phyloP scores from a whole-genome alignment of 495 filamentous ascomycete species.

The Hyaloscypha variabilis region DNA sequence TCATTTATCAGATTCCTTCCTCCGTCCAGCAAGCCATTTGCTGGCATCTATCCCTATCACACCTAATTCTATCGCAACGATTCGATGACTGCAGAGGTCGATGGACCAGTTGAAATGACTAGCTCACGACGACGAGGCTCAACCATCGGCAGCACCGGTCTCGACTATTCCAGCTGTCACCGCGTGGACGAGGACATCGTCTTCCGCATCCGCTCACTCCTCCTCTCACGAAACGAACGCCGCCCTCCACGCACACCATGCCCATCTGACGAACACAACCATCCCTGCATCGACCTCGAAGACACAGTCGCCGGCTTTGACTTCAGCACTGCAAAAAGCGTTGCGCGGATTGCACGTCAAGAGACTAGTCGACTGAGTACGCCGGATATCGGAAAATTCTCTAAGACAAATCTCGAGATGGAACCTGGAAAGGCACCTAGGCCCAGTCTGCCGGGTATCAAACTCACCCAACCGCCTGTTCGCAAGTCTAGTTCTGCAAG shows the following conservation, averaged over 20 bases:
- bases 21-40: slow-evolving; percentile 1
- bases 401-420: not conserved
- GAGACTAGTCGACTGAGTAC: slow-evolving; percentile 1
- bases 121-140: slow-evolving; percentile 17
- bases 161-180: slow-evolving; percentile 25
- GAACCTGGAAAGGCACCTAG: not conserved
- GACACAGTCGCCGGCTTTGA: slow-evolving; percentile 15
- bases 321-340: slow-evolving; percentile 28
- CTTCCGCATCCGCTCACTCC: slow-evolving; percentile 26
- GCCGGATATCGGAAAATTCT: not conserved
- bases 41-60: slow-evolving; percentile 12
- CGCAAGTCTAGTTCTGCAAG: not conserved
- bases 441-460: not conserved
- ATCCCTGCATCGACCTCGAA: not conserved
- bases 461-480: not conserved
- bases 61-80: not conserved
- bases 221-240: slow-evolving; percentile 19
- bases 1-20: slow-evolving; percentile 10
- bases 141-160: slow-evolving; percentile 19
- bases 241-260: slow-evolving; percentile 18
- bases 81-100: slow-evolving; percentile 12
- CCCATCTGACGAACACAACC: slow-evolving; percentile 13
- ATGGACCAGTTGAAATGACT: slow-evolving; percentile 4
- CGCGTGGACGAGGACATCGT: slow-evolving; percentile 29
- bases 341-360: slow-evolving; percentile 16